Evolutionary conservation across 2,329 filamentous ascomycete genomes (phyloP), one percentile per base, ranked within the genome.

Genomic region (Colletotrichum neosansevieriae): DNA sequence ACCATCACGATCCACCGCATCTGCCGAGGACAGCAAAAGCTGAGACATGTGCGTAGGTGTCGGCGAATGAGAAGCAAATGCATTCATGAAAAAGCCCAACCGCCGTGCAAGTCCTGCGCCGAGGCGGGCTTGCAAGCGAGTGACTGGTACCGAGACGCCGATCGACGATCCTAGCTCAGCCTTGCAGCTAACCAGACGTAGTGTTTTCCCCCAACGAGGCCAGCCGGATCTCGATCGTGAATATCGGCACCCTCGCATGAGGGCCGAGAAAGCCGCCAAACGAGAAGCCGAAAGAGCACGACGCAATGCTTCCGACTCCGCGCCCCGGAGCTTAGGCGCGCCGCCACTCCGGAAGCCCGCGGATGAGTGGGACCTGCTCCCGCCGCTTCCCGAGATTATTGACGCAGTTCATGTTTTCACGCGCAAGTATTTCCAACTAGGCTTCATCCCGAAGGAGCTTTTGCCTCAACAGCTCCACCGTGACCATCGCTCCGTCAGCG

Each of bases 51-150:
- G n/a, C 15, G 21, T 59, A 86, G 84, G 79, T 88, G 86, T 70
- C 85, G 86, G 38, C 84, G 85, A 38, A 84, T 87, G 80, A 82
- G 86, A 68, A 86, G 84, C 74, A 88, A 87, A 76, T 88, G 86
- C 71, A 73, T 84, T 17, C 84, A 87, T 71, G 82, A 85, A 9
- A 83, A 81, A 58, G 80, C 77, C 4, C 75, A 77, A 21, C 78
- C 85, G 29, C 85, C 85, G 15, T 89, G 86, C 71, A 83, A 85
- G 64, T 79, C 83, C 5, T 89, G 86, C 70, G 74, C 76, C 19
- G 82, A 85, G 58, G 83, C 85, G 12, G 85, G 84, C n/a, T 77
- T 85, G 17, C 74, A 75, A 21, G 73, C 82, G 11, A 78, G 81
- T 24, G 84, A 85, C 74, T 88, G 86, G 85, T 88, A 78, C 42